Conservation (phyloP, 2,329 filamentous ascomycete species). For the Leptographium radiaticola region DNA sequence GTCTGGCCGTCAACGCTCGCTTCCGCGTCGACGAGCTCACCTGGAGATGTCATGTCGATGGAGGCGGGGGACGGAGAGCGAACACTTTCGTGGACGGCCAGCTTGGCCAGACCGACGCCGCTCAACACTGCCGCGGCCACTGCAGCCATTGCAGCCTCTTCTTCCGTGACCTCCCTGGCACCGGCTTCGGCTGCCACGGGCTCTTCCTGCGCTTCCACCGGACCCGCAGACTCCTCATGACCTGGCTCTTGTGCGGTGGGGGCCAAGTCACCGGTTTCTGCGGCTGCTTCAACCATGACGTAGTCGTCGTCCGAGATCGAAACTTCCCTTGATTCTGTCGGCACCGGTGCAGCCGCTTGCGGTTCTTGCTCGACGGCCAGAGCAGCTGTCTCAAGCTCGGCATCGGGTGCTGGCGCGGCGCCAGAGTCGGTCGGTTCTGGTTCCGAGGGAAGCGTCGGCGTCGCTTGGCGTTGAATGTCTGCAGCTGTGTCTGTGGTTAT, state of each 20-base stretch:
- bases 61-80: constrained; percentile 2
- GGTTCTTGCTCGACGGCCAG: too few relatives aligned
- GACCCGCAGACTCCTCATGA: too few relatives aligned
- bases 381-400: neutral
- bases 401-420: neutral
- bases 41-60: constrained; percentile 2
- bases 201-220: constrained; percentile 2
- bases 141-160: neutral
- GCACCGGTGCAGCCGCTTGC: neutral
- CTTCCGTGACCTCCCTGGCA: neutral
- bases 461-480: too few relatives aligned
- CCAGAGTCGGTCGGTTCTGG: too few relatives aligned
- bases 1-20: neutral
- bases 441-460: too few relatives aligned
- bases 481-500: too few relatives aligned
- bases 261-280: neutral
- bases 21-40: constrained; percentile 1
- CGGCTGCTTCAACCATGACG: neutral
- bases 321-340: neutral
- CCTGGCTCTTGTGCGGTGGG: too few relatives aligned
- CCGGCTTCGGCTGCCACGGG: neutral
- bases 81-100: neutral
- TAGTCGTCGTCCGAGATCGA: neutral
- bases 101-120: constrained; percentile 1
- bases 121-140: constrained; percentile 7